Conservation (phyloP, 2,329 filamentous ascomycete genomes). For the Monosporascus ibericus region DNA sequence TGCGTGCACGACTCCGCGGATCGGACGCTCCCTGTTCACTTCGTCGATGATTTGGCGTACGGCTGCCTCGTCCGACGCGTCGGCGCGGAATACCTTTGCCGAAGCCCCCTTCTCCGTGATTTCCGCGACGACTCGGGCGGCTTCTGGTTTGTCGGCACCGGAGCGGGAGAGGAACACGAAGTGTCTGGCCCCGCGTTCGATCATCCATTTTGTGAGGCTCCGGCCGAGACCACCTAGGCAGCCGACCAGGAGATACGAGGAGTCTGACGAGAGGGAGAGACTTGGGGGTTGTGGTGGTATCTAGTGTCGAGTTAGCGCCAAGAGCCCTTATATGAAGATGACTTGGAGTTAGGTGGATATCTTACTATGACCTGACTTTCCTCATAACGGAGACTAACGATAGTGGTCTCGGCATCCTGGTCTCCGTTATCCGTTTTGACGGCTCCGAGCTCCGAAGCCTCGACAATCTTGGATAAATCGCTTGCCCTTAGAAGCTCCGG, state of each 20-base stretch:
- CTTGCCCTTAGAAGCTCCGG: background rate
- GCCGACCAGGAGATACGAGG: constrained; percentile 15
- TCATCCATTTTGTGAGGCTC: constrained; percentile 27
- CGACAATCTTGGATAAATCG: constrained; percentile 1
- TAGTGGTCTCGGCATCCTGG: background rate
- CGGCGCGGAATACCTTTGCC: constrained; percentile 18
- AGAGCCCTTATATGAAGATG: too few species aligned
- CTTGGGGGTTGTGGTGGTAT: too few species aligned
- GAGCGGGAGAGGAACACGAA: constrained; percentile 26
- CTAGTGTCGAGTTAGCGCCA: background rate
- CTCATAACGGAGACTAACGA: constrained; percentile 1
- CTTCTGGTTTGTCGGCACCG: constrained; percentile 17
- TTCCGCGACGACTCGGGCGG: constrained; percentile 15
- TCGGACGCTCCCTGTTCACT: constrained; percentile 8
- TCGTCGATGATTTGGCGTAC: constrained; percentile 12
- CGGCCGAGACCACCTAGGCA: constrained; percentile 26
- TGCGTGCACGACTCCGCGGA: constrained; percentile 15
- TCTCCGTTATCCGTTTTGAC: background rate
- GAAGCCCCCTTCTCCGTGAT: constrained; percentile 17
- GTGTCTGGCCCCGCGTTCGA: constrained; percentile 22
- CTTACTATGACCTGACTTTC: constrained; percentile 5
- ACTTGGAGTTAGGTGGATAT: background rate
- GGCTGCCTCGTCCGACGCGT: constrained; percentile 17
- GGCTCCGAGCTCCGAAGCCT: background rate
- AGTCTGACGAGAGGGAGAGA: constrained; percentile 8